phyloP scores from a whole-genome alignment of 768 basidiomycete genomes.

The Gloeostereum incarnatum region DNA sequence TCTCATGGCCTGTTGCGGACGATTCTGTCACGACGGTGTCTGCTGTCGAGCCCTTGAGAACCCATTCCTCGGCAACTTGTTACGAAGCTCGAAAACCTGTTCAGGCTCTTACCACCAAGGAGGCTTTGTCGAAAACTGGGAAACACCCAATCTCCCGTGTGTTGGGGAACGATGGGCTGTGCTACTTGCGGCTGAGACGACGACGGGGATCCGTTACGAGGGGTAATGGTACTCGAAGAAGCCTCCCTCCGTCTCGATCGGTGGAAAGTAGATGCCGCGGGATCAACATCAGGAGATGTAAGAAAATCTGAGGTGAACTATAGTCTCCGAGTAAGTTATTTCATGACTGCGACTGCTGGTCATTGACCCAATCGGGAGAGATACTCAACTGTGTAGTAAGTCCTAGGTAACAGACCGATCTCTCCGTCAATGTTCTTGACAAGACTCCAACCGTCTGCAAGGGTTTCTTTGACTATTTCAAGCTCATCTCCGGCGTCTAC shows the following conservation, averaged over 20 bases:
- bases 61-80: constrained; percentile 76
- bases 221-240: constrained; percentile 39
- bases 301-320: constrained; percentile 64
- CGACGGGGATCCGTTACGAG: constrained; percentile 31
- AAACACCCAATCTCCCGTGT: constrained; percentile 64
- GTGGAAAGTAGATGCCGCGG: constrained; percentile 16
- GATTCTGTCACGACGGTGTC: constrained; percentile 16
- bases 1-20: constrained; percentile 8
- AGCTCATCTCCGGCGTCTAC: constrained; percentile 65
- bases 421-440: constrained; percentile 48
- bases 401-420: constrained; percentile 57
- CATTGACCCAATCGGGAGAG: neutral
- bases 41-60: constrained; percentile 53
- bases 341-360: too few relatives aligned
- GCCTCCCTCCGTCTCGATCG: constrained; percentile 22
- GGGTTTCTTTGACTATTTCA: constrained; percentile 61
- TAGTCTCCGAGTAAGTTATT: too few relatives aligned
- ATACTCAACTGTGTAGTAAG: constrained; percentile 64
- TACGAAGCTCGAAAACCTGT: constrained; percentile 82
- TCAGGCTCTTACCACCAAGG: constrained; percentile 69
- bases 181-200: constrained; percentile 23
- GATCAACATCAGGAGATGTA: constrained; percentile 33
- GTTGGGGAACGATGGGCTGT: constrained; percentile 47
- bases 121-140: constrained; percentile 66
- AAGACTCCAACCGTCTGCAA: constrained; percentile 77